Evolutionary conservation across 73 alveolate genomes (phyloP).

Genomic region (Tetrahymena borealis): DNA sequence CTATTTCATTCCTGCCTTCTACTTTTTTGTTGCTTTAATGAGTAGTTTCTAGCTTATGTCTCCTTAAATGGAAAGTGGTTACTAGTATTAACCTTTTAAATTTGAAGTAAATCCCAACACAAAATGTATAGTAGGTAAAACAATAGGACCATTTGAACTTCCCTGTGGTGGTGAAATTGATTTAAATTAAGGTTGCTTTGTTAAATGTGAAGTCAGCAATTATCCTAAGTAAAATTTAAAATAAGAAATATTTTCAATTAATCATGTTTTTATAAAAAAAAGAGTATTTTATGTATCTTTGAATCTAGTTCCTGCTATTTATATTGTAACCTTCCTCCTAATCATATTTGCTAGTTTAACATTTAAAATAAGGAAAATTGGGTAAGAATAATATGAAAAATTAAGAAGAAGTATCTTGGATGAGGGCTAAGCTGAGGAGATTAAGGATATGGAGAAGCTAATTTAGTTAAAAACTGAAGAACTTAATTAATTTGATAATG

Average conservation of each 20-base stretch:
- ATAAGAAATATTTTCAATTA: not conserved
- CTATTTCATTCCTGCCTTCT: not conserved
- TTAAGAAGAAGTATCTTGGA: not conserved
- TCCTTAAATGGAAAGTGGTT: not conserved
- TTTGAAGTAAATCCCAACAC: not conserved
- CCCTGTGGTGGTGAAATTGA: not conserved
- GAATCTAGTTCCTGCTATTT: not conserved
- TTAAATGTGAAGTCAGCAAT: not conserved
- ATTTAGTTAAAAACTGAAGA: not conserved
- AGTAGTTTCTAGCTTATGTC: not conserved
- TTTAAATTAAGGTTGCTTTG: not conserved
- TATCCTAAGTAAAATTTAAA: not conserved
- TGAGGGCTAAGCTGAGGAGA: not conserved
- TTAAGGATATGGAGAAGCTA: not conserved
- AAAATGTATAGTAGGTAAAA: not conserved
- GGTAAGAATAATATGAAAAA: not conserved
- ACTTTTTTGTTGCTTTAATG: not conserved
- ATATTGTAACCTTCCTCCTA: not conserved
- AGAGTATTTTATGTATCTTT: not conserved
- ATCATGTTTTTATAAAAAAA: not conserved
- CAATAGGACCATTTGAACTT: not conserved
- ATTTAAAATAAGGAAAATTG: not conserved
- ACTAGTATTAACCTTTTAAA: not conserved
- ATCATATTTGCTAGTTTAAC: not conserved
- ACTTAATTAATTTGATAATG: not conserved